phyloP scores from a whole-genome alignment of 257 asterid species.

The Cinchona pubescens region DNA sequence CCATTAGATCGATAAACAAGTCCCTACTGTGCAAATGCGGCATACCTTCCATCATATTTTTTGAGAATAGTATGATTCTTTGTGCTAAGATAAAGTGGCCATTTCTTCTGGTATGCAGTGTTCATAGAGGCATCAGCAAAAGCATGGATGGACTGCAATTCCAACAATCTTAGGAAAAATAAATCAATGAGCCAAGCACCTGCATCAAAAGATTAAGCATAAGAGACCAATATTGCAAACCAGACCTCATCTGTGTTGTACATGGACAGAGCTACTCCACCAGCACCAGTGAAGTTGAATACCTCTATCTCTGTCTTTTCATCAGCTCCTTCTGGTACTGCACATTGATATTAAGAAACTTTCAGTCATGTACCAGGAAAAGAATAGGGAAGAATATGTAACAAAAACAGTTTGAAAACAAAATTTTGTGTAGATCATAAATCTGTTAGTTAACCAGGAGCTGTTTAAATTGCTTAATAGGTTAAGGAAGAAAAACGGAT shows the following conservation, averaged over 20 bases:
- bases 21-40: not conserved
- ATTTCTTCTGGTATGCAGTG: conserved; percentile 79
- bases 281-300: conserved; percentile 86
- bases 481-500: conserved; percentile 2
- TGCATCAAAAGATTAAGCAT: not conserved
- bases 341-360: conserved; percentile 19
- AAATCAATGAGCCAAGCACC: not conserved
- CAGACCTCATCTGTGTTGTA: conserved; percentile 99
- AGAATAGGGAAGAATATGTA: not conserved
- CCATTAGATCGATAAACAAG: not conserved
- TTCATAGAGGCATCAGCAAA: conserved; percentile 97
- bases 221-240: conserved; percentile 9
- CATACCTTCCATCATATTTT: conserved; percentile 96
- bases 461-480: not conserved
- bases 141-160: conserved; percentile 66
- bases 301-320: conserved; percentile 79
- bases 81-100: conserved; percentile 99
- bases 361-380: conserved; percentile 2
- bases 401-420: not conserved
- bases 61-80: conserved; percentile 94
- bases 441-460: not conserved
- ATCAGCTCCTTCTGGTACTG: conserved; percentile 86
- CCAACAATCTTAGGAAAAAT: conserved; percentile 22
- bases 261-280: conserved; percentile 98
- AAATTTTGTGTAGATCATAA: not conserved